Evolutionary conservation across 179 eudicot genomes (phyloP).

Genomic region (Silene noctiflora): DNA sequence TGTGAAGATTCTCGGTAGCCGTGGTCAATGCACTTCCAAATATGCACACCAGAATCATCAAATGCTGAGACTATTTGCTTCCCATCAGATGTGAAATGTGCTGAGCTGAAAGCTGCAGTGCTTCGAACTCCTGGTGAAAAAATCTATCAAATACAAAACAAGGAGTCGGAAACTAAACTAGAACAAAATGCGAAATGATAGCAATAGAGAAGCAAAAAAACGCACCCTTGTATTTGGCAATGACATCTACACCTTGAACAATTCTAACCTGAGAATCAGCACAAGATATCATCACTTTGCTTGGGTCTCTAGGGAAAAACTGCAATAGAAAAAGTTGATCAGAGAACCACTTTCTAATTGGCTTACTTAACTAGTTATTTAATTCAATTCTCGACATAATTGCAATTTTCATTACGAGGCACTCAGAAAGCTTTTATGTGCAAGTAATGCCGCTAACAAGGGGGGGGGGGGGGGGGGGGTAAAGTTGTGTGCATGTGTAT

Average conservation of each 20-base stretch:
- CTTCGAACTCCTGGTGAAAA: slow-evolving; percentile 19
- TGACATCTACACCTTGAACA: slow-evolving; percentile 56
- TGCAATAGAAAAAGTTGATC: slow-evolving; percentile 28
- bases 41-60: slow-evolving; percentile 59
- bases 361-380: too few relatives aligned
- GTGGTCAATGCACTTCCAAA: slow-evolving; percentile 48
- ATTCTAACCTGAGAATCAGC: slow-evolving; percentile 81
- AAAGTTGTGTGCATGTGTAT: neutral
- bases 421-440: too few relatives aligned
- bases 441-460: neutral
- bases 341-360: slow-evolving; percentile 1
- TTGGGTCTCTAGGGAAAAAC: slow-evolving; percentile 68
- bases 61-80: slow-evolving; percentile 60
- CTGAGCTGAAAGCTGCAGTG: slow-evolving; percentile 43
- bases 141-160: slow-evolving; percentile 2
- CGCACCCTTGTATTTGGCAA: slow-evolving; percentile 71
- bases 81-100: slow-evolving; percentile 58
- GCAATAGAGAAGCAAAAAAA: neutral
- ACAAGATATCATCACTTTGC: slow-evolving; percentile 76
- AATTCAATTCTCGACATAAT: too few relatives aligned
- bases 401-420: too few relatives aligned
- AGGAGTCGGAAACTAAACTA: neutral
- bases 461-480: too few relatives aligned
- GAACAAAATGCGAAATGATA: neutral
- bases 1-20: slow-evolving; percentile 25